Evolutionary conservation across 2,329 filamentous ascomycete genomes (phyloP).

Genomic region (Cytospora mali): DNA sequence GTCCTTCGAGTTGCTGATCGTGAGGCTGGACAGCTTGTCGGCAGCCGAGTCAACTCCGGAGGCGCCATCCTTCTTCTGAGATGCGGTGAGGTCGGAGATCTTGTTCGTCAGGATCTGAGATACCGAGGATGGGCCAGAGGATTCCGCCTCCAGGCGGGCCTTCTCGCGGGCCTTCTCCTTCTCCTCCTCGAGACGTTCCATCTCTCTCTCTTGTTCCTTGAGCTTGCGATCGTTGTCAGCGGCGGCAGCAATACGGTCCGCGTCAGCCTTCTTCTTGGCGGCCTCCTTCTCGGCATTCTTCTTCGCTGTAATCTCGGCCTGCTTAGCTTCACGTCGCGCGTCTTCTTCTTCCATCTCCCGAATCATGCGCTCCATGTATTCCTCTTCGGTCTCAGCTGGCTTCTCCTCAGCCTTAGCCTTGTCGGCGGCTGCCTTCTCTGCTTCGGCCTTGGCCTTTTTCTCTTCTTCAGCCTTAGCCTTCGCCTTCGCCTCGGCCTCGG

Average conservation of each 20-base stretch:
- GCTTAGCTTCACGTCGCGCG: conserved; percentile 51
- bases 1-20: conserved; percentile 32
- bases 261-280: conserved; percentile 45
- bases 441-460: conserved; percentile 43
- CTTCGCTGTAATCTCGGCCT: conserved; percentile 46
- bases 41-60: no score
- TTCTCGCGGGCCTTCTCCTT: conserved; percentile 59
- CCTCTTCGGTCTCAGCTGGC: conserved; percentile 42
- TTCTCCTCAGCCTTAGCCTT: conserved; percentile 35
- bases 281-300: conserved; percentile 51
- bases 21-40: no score
- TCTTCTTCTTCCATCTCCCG: conserved; percentile 64
- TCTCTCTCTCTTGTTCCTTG: conserved; percentile 71
- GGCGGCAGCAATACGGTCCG: conserved; percentile 48
- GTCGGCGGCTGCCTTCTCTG: conserved; percentile 36
- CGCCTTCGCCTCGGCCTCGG: conserved; percentile 34
- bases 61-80: conserved; percentile 56
- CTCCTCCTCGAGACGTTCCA: conserved; percentile 73
- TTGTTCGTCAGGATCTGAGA: conserved; percentile 54
- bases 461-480: conserved; percentile 36
- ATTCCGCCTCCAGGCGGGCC: conserved; percentile 53
- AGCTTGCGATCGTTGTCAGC: conserved; percentile 67
- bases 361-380: conserved; percentile 62
- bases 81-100: conserved; percentile 40
- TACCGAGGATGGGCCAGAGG: conserved; percentile 49